These are phyloP conservation scores for Tubosaeta sp. DNA, from an alignment of 768 basidiomycete genomes.

Conservation along the genomic window DNA sequence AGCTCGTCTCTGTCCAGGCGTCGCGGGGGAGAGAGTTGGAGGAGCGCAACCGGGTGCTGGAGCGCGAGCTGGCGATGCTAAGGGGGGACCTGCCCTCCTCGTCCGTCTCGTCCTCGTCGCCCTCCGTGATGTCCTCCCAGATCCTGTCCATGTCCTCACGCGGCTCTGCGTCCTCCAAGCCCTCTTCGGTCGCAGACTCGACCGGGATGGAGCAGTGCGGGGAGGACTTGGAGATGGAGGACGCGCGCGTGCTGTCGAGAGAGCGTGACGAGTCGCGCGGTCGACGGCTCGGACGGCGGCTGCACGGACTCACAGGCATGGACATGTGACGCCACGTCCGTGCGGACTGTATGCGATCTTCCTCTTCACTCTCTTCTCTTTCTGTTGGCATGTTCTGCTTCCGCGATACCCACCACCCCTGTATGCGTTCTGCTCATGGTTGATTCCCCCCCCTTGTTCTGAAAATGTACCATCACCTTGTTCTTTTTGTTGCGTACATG, in stretches of 20 bases:
- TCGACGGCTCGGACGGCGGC: constrained; percentile 18
- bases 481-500: neutral
- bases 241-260: neutral
- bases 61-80: constrained; percentile 25
- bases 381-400: neutral
- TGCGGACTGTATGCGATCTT: neutral
- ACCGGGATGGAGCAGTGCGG: neutral
- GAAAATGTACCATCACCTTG: neutral
- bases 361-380: neutral
- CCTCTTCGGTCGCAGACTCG: constrained; percentile 3
- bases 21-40: constrained; percentile 77
- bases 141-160: constrained; percentile 18
- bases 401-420: neutral
- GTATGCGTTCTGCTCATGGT: neutral
- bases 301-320: constrained; percentile 7
- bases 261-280: constrained; percentile 13
- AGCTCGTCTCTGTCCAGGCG: constrained; percentile 77
- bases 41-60: constrained; percentile 50
- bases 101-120: constrained; percentile 14
- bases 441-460: neutral
- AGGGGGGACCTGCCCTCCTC: constrained; percentile 15
- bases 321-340: constrained; percentile 10
- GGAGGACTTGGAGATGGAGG: constrained; percentile 21
- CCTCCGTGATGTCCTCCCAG: constrained; percentile 14
- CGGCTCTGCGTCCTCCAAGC: constrained; percentile 6